Evolutionary conservation across 176 grass and related monocot genomes (phyloP).

Genomic region (barley (Hordeum vulgare)): MorexV3_pseudomolecules_assembly NC_058518.1:1621257-1621756

Average conservation of each 20-base stretch:
- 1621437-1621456: slow-evolving; percentile 17
- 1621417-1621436: background rate
- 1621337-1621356: slow-evolving; percentile 27
- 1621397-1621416: background rate
- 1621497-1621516: background rate
- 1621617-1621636: background rate
- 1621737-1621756: background rate
- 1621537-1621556: slow-evolving; percentile 1
- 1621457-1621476: slow-evolving; percentile 23
- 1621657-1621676: background rate
- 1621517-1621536: background rate
- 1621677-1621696: background rate
- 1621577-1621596: background rate
- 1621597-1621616: background rate
- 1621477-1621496: slow-evolving; percentile 31
- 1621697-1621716: slow-evolving; percentile 30
- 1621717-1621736: slow-evolving; percentile 8
- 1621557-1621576: background rate
- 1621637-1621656: background rate
- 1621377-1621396: slow-evolving; percentile 21
- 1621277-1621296: slow-evolving; percentile 81
- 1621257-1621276: background rate
- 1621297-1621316: slow-evolving; percentile 37
- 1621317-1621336: slow-evolving; percentile 38
- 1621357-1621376: slow-evolving; percentile 20